Conservation (phyloP, 176 grass and related monocot species). For the Poa annua region DNA sequence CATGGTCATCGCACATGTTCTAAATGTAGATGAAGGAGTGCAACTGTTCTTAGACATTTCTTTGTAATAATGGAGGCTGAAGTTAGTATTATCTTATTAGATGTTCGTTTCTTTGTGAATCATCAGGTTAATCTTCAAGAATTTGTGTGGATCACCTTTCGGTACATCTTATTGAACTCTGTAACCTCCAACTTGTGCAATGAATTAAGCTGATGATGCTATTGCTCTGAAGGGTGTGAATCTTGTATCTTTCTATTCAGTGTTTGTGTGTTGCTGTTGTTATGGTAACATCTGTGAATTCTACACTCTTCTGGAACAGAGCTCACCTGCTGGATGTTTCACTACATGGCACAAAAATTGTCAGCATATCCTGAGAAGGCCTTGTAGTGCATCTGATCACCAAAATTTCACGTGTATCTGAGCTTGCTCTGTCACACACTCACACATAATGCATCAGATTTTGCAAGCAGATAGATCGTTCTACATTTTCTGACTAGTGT, state of each 20-base stretch:
- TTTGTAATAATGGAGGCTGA: conserved; percentile 3
- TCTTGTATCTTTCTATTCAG: neutral
- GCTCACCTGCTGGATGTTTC: neutral
- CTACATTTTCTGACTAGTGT: neutral
- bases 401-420: too few species aligned
- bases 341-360: neutral
- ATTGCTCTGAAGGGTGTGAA: neutral
- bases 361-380: neutral
- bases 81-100: neutral
- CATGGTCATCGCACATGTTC: neutral
- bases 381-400: neutral
- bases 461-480: neutral
- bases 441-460: neutral
- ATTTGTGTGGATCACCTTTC: neutral
- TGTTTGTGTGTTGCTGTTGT: neutral
- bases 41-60: neutral
- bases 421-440: neutral
- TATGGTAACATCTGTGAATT: neutral
- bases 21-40: conserved; percentile 13
- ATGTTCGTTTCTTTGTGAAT: neutral
- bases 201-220: neutral
- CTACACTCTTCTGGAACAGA: neutral
- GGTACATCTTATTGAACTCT: neutral
- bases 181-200: neutral
- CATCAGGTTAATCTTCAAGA: neutral